Conservation (phyloP, 345 rosid genomes). For the Heritiera littoralis region DNA sequence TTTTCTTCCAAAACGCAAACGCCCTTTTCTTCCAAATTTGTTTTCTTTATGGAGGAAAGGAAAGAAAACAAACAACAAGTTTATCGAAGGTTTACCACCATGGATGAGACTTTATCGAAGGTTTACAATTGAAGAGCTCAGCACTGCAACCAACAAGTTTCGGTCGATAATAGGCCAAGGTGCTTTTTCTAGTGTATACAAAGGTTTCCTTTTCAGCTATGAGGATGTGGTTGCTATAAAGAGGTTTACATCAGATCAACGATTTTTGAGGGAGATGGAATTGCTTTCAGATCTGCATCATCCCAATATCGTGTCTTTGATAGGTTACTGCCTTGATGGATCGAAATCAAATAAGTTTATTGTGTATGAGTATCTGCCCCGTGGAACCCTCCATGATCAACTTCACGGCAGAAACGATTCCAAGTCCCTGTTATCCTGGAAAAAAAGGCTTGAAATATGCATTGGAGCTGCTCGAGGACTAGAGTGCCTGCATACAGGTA, state of each 20-base stretch:
- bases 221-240: conserved; percentile 22
- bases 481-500: conserved; percentile 39
- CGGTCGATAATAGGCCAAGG: neutral
- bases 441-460: conserved; percentile 39
- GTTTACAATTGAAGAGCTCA: neutral
- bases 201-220: neutral
- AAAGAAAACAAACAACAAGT: neutral
- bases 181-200: neutral
- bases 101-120: neutral
- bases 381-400: conserved; percentile 27
- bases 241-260: neutral
- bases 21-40: neutral
- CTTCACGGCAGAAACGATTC: conserved; percentile 31
- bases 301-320: conserved; percentile 1
- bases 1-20: neutral
- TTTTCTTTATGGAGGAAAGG: neutral
- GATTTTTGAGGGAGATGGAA: conserved; percentile 1
- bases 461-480: conserved; percentile 44
- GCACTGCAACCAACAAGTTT: neutral
- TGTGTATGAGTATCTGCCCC: conserved; percentile 39
- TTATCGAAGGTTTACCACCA: neutral
- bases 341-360: too few relatives aligned
- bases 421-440: conserved; percentile 36
- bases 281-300: neutral
- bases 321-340: conserved; percentile 6